Base-by-base conservation (phyloP, 805 yeast species). In the Metschnikowia hibisci region DNA sequence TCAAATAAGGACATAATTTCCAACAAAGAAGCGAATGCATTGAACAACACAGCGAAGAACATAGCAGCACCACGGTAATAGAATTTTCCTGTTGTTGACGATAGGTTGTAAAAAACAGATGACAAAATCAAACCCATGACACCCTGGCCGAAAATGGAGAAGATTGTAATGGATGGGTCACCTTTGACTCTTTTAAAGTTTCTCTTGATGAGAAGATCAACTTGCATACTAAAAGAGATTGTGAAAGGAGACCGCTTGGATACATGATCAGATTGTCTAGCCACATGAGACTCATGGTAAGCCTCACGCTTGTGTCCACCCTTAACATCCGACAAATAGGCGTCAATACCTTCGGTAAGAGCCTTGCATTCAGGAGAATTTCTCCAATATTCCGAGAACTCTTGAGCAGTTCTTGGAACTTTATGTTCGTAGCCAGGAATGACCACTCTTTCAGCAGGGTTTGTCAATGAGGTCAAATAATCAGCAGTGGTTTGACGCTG, bases 401-500 rank as follows among this genome's bases (percentile, higher is more conserved):
- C 84, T 16, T 62, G 61, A 11, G 84, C 73, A 13, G 80, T 71
- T 43, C 66, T 59, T 18, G 87, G 87, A 14, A 80, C 77, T 44
- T 61, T 68, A 33, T 62, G 60, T 54, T 77, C 80, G 46, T 51
- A 72, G 11, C 83, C 86, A 12, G 69, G 67, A 41, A 58, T 62
- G 18, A 58, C 58, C 12, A 74, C 64, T 66, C 86, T 73, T 46
- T 81, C 84, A 23, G 71, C 73, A 12, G 83, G 85, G 59, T 81
- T 83, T 13, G 87, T 82, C 40, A 81, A 74, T 4, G 85, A 73
- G 13, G 87, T 81, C 55, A 82, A 73, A 57, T 69, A 82, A 57
- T 82, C 87, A 7, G 84, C 79, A 39, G 86, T 80, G 4, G 85
- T 78, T 71, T 79, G 81, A 69, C 87, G 76, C 41, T 69, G 66